Evolutionary conservation across 1,139 yeast species (phyloP).

Genomic region (Lodderomyces theae): DNA sequence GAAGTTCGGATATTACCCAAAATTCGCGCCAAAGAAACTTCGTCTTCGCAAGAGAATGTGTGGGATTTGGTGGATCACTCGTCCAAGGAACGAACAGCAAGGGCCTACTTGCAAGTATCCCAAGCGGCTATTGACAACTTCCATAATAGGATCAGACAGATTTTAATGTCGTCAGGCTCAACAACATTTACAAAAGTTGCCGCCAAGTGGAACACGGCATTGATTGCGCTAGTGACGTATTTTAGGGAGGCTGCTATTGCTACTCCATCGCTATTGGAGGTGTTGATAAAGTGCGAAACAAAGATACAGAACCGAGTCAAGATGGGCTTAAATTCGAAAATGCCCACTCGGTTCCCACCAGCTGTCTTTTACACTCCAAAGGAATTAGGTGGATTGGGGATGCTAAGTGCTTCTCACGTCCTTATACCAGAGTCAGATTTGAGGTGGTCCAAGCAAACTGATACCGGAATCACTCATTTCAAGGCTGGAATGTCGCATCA

Average conservation of each 20-base stretch:
- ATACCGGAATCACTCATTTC: slow-evolving; percentile 92
- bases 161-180: slow-evolving; percentile 93
- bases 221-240: slow-evolving; percentile 82
- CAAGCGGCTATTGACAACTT: slow-evolving; percentile 77
- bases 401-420: slow-evolving; percentile 96
- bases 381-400: slow-evolving; percentile 95
- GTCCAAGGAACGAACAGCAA: slow-evolving; percentile 85
- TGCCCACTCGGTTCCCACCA: slow-evolving; percentile 99
- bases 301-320: slow-evolving; percentile 92
- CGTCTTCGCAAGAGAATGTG: slow-evolving; percentile 67
- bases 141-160: slow-evolving; percentile 81
- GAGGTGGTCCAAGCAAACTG: slow-evolving; percentile 90
- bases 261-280: slow-evolving; percentile 74
- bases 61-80: slow-evolving; percentile 80
- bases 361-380: slow-evolving; percentile 98
- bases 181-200: slow-evolving; percentile 94
- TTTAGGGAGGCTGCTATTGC: slow-evolving; percentile 91
- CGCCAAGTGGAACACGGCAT: slow-evolving; percentile 93
- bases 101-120: slow-evolving; percentile 82
- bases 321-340: slow-evolving; percentile 91
- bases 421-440: slow-evolving; percentile 91
- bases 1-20: slow-evolving; percentile 88
- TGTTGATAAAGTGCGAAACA: slow-evolving; percentile 87
- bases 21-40: slow-evolving; percentile 48
- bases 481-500: slow-evolving; percentile 89